phyloP scores from a whole-genome alignment of 75 land plant genomes.

The Sequoia sempervirens region DNA sequence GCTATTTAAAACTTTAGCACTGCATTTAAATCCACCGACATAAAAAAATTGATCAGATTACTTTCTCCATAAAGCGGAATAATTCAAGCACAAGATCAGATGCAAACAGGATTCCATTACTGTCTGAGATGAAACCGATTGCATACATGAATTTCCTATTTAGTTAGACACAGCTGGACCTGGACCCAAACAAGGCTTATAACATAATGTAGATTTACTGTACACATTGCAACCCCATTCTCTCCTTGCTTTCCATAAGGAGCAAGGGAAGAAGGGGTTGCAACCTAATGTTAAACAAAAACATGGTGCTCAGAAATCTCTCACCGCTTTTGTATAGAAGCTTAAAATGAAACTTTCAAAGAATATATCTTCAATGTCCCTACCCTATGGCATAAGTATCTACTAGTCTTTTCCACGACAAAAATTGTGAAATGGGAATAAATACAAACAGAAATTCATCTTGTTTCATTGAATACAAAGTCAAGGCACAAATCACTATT shows the following conservation, averaged over 20 bases:
- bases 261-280: neutral
- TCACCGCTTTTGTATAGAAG: neutral
- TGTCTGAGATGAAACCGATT: neutral
- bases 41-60: neutral
- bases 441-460: neutral
- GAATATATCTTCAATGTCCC: neutral
- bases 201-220: neutral
- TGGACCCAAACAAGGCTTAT: neutral
- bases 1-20: neutral
- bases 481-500: neutral
- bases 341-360: neutral
- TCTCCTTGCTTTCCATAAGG: neutral
- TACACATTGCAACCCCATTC: too few relatives aligned
- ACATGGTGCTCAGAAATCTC: neutral
- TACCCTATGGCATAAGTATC: neutral
- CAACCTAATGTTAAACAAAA: neutral
- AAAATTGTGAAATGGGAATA: too few relatives aligned
- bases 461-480: neutral
- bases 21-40: neutral
- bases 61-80: neutral
- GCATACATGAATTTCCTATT: neutral
- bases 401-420: too few relatives aligned
- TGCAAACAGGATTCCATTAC: slow-evolving; percentile 1
- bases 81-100: neutral
- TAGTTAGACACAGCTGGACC: neutral